Evolutionary conservation across 164 flowering plant species (phyloP), one percentile per base, ranked within the genome.

Genomic region (Macadamia integrifolia): DNA sequence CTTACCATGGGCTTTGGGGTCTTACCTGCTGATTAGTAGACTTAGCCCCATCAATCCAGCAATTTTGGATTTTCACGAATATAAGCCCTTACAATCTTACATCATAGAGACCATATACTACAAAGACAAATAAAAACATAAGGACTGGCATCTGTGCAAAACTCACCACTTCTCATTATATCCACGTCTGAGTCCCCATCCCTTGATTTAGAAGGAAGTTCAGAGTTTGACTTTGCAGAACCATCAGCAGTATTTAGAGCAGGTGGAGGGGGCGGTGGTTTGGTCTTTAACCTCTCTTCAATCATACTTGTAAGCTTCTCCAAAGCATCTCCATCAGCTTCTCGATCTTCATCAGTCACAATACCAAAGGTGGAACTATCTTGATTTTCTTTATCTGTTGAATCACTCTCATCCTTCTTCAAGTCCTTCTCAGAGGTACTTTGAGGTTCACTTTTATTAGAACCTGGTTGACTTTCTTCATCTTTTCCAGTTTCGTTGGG

Each of bases 261-360:
- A 40, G 88, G 89, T 48, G 93, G 93, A 55, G 91, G 98, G 43
- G 96, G 98, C 14, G 83, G 76, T 40, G 98, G 97, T 58, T 74
- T 88, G 66, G 77, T 81, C 83, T 88, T 92, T 69, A 87, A 43
- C 77, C 99, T 84, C 79, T 95, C 99, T 71, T 89, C 99, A 58
- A 95, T 72, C 88, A 85, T 84, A 57, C 62, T 78, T 11, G 75
- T 71, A 69, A 95, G 76, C 82, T 93, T 95, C 68, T 85, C 90
- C 71, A 76, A 55, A 70, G 90, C 92, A 69, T 86, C 98, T 66
- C 68, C 77, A 64, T 95, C 99, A 69, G 88, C 89, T 70, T 83
- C 88, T 57, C 79, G 88, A 75, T 95, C 99, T 70, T 89, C 97
- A 76, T 87, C 90, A 65, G 93, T 89, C 62, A 95, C 97, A 73